Percentiles rank a stretch among this genome's conserved stretches.
Conservation (phyloP, 2,329 filamentous ascomycete species). For the Nemania bipapillata region DNA sequence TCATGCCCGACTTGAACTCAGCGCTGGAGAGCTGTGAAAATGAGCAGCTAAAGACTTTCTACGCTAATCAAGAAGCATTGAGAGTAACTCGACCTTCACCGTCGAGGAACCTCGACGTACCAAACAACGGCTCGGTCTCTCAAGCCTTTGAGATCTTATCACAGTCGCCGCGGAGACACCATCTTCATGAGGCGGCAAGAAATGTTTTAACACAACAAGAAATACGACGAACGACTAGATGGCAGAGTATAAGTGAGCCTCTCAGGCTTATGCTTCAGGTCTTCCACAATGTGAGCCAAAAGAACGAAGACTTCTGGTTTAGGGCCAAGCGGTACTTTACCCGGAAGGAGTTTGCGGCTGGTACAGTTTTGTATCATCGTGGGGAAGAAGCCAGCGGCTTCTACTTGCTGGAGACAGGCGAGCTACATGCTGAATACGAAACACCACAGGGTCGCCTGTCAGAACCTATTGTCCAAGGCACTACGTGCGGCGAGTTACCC, state of each 20-base stretch:
- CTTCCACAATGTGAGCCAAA: slow-evolving; percentile 86
- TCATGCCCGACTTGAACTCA: slow-evolving; percentile 91
- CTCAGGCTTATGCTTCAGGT: slow-evolving; percentile 91
- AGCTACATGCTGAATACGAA: slow-evolving; percentile 89
- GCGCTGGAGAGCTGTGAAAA: slow-evolving; percentile 96
- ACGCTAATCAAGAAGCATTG: slow-evolving; percentile 73
- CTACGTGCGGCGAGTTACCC: slow-evolving; percentile 93
- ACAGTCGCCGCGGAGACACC: slow-evolving; percentile 82
- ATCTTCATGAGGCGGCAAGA: slow-evolving; percentile 81
- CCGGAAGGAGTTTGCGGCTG: slow-evolving; percentile 72
- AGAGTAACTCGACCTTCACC: slow-evolving; percentile 58
- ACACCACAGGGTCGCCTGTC: slow-evolving; percentile 88
- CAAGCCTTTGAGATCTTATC: slow-evolving; percentile 60
- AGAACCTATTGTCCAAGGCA: slow-evolving; percentile 92
- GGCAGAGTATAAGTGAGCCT: slow-evolving; percentile 89
- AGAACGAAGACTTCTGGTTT: slow-evolving; percentile 97
- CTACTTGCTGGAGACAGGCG: slow-evolving; percentile 88
- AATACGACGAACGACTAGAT: slow-evolving; percentile 70
- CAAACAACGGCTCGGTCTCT: slow-evolving; percentile 52
- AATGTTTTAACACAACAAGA: slow-evolving; percentile 77
- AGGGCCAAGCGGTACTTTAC: slow-evolving; percentile 79
- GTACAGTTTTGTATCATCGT: slow-evolving; percentile 78
- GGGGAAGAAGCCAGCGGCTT: slow-evolving; percentile 84
- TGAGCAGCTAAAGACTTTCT: slow-evolving; percentile 84
- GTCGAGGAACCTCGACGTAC: slow-evolving; percentile 62